A percentile compares a stretch with the other conserved stretches of the same genome.
These are phyloP conservation scores for Entonaema liquescens DNA, from an alignment of 495 filamentous ascomycete species.

Conservation along the genomic window DNA sequence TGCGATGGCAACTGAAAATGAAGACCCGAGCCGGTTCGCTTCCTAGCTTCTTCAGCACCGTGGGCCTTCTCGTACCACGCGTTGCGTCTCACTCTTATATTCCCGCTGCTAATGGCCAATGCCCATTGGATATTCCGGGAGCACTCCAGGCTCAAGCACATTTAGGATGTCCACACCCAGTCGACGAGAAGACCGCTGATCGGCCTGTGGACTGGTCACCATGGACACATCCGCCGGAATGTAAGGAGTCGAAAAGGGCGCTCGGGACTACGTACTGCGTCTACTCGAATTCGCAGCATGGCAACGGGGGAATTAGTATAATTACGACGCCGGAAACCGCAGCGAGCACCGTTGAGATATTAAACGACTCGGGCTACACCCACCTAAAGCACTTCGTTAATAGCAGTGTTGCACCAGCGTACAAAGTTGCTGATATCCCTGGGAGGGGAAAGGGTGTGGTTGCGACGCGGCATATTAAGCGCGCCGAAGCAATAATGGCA, in stretches of 20 bases:
- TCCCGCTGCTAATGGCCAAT: constrained; percentile 21
- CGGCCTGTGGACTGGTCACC: constrained; percentile 45
- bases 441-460: constrained; percentile 53
- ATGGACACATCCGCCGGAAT: constrained; percentile 50
- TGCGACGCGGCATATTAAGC: constrained; percentile 44
- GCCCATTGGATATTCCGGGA: constrained; percentile 14
- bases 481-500: constrained; percentile 48
- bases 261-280: constrained; percentile 45
- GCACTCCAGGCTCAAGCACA: constrained; percentile 25
- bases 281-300: constrained; percentile 50
- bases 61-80: constrained; percentile 5
- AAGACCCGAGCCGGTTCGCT: constrained; percentile 4
- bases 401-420: constrained; percentile 24
- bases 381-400: constrained; percentile 13
- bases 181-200: constrained; percentile 26
- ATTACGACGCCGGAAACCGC: constrained; percentile 49
- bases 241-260: constrained; percentile 32
- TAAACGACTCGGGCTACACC: constrained; percentile 41
- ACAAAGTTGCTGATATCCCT: constrained; percentile 46
- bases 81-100: constrained; percentile 2
- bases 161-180: constrained; percentile 40
- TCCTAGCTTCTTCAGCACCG: neutral
- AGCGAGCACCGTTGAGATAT: constrained; percentile 35
- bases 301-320: constrained; percentile 47
- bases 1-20: constrained; percentile 24